Evolutionary conservation across 1,139 yeast species (phyloP).

Genomic region (Blastobotrys illinoisensis): DNA sequence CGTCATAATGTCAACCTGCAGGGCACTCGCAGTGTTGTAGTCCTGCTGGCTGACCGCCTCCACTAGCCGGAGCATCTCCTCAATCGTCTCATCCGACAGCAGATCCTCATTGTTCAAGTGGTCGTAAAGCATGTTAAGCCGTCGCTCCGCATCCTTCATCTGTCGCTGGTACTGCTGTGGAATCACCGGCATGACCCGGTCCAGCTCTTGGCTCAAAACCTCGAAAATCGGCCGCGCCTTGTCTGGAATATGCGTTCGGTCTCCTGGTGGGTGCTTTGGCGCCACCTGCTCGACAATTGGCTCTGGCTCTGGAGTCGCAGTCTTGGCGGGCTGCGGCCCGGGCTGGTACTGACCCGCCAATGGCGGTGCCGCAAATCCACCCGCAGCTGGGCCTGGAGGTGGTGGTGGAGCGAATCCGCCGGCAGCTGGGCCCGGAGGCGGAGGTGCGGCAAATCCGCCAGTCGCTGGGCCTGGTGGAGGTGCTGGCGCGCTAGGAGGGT

Average conservation of each 20-base stretch:
- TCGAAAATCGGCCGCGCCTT: conserved; percentile 54
- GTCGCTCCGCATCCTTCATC: conserved; percentile 73
- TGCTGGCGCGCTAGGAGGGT: conserved; percentile 10
- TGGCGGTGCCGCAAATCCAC: conserved; percentile 1
- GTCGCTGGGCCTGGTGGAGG: conserved; percentile 12
- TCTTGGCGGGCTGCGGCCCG: not conserved
- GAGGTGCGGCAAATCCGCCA: too few relatives aligned
- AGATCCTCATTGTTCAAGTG: conserved; percentile 73
- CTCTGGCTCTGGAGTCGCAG: not conserved
- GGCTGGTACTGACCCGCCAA: conserved; percentile 2
- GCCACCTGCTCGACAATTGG: conserved; percentile 7
- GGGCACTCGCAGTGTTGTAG: conserved; percentile 52
- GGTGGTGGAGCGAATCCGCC: conserved; percentile 18
- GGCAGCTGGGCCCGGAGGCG: too few relatives aligned
- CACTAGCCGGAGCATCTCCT: conserved; percentile 48
- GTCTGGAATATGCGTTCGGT: conserved; percentile 62
- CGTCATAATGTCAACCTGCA: conserved; percentile 53
- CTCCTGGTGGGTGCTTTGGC: conserved; percentile 61
- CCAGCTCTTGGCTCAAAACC: conserved; percentile 49
- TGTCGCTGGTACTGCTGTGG: conserved; percentile 75
- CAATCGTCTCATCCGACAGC: conserved; percentile 52
- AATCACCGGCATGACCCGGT: conserved; percentile 61
- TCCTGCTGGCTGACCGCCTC: conserved; percentile 49
- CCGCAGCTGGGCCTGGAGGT: conserved; percentile 5
- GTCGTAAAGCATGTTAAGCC: conserved; percentile 71